These are phyloP conservation scores for Candida glucosophila DNA, from an alignment of 1,139 yeast species.

Conservation along the genomic window DNA sequence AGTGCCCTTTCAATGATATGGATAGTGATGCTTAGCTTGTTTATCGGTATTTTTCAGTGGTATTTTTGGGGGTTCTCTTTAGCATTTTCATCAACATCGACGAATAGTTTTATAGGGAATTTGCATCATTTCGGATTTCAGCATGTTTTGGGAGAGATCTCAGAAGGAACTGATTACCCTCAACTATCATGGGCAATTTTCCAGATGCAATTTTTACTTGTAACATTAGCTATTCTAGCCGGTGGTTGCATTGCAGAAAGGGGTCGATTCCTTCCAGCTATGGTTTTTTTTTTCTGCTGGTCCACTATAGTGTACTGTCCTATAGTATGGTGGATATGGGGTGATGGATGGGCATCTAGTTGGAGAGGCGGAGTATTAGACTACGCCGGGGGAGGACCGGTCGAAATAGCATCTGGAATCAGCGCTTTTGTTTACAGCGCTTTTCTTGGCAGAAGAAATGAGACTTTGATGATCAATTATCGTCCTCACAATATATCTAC, in stretches of 20 bases:
- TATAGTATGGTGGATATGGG: conserved; percentile 93
- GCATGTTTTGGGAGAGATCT: conserved; percentile 55
- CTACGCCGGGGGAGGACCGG: conserved; percentile 98
- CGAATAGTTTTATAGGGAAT: conserved; percentile 82
- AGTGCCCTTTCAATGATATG: conserved; percentile 86
- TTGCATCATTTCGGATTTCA: conserved; percentile 74
- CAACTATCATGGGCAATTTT: conserved; percentile 78
- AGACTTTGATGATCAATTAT: conserved; percentile 76
- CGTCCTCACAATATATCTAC: conserved; percentile 92
- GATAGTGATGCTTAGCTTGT: conserved; percentile 66
- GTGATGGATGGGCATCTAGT: conserved; percentile 79
- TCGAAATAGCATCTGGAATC: conserved; percentile 85
- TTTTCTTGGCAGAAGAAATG: conserved; percentile 77
- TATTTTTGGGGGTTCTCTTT: conserved; percentile 96
- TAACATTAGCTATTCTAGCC: conserved; percentile 82
- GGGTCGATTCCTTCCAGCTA: conserved; percentile 79
- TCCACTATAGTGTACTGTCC: conserved; percentile 91
- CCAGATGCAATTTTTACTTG: conserved; percentile 87
- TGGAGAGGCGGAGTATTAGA: conserved; percentile 84
- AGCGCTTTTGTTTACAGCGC: conserved; percentile 82
- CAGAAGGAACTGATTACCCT: conserved; percentile 52
- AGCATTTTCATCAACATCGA: conserved; percentile 70
- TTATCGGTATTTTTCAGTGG: conserved; percentile 87
- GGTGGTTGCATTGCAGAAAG: conserved; percentile 91
- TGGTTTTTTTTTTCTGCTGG: conserved; percentile 80